Base-by-base conservation (phyloP, 2,329 filamentous ascomycete species). In the Botrytis tulipae region DNA sequence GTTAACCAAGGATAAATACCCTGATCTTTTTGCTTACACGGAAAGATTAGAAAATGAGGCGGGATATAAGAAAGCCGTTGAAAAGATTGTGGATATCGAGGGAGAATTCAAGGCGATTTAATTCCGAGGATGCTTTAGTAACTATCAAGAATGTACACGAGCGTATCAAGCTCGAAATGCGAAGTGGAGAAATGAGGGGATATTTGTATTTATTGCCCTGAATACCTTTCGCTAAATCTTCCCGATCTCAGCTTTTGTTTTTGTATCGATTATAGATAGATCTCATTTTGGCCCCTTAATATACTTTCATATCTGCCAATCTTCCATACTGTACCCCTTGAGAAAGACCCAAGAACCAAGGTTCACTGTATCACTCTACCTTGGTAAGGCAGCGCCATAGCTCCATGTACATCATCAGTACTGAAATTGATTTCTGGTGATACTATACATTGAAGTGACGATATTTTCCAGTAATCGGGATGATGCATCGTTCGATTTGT, bases 21-120 rank as follows among this genome's bases (percentile, higher is more conserved):
- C 87, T 0, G 84, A 83, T 75, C 75, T 88, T 67, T 81, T 78
- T 16, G 84, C 79, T 16, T 88, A 87, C 76, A 80, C 84, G 62
- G 81, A 84, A 66, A 82, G 80, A 70, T 82, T 87, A 77, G 81
- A 82, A 61, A 78, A 82, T 59, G 83, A 85, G 40, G 80, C 82
- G 1, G 79, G 79, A 1, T 87, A 87, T 78, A 82, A 84, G 79
- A 81, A 79, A 65, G 84, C 84, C n/a, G 83, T 84, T n/a, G 82
- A 84, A 75, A 86, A 85, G 78, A 85, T 87, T 51, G 51, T 60
- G 18, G 63, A 68, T 29, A 68, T 68, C 14, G 63, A 69, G 29
- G 71, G 71, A 37, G 48, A 68, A 12, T 68, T 68, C 12, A 54
- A 40, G n/a, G 66, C 66, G 9, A 4, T 68, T 42, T 42, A 22